Evolutionary conservation across 768 basidiomycete genomes (phyloP).

Genomic region (Lyophyllum decastes): DNA sequence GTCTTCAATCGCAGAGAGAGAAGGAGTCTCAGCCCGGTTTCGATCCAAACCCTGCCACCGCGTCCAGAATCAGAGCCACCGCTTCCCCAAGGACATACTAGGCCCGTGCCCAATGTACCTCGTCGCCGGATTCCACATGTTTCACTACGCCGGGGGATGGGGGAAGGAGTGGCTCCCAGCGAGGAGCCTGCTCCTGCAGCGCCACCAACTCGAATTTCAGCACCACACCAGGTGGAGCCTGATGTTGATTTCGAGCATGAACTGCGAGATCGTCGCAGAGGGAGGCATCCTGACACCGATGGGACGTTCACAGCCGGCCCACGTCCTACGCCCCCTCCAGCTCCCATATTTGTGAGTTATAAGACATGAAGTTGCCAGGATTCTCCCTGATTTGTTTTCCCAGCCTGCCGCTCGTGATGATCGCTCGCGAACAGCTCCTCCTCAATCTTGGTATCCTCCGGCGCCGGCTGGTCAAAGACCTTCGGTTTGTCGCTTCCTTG

Average conservation of each 20-base stretch:
- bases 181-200: neutral
- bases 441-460: conserved; percentile 35
- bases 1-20: conserved; percentile 44
- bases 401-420: neutral
- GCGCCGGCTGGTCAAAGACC: conserved; percentile 1
- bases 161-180: neutral
- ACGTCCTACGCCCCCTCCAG: conserved; percentile 17
- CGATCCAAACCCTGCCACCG: conserved; percentile 26
- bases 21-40: conserved; percentile 39
- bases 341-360: conserved; percentile 23
- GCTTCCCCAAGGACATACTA: neutral
- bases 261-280: conserved; percentile 2
- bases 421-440: conserved; percentile 30
- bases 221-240: neutral
- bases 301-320: neutral
- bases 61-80: conserved; percentile 31
- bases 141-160: neutral
- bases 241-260: conserved; percentile 4
- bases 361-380: no score
- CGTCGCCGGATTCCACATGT: neutral
- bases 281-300: neutral
- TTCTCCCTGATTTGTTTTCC: no score
- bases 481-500: neutral
- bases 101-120: neutral
- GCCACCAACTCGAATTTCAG: neutral